Evolutionary conservation across 352 stramenopile species (phyloP), one percentile per base, ranked within the genome.

Genomic region (Phytophthora lateralis): DNA sequence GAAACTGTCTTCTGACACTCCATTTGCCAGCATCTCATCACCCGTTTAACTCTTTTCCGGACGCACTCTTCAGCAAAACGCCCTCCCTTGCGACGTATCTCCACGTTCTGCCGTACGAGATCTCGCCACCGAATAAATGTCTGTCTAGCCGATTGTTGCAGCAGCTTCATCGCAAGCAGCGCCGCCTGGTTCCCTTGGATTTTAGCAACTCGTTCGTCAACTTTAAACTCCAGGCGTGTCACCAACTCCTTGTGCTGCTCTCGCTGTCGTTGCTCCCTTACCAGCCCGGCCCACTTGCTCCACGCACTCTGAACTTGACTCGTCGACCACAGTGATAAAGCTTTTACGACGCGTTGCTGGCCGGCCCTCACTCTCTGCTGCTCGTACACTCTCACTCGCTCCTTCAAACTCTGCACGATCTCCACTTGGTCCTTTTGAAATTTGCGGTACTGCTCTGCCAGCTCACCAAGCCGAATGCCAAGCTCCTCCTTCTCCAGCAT

Each of bases 401-500:
- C 27, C 24, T 76, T 56, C 7, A 82, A 66, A 8, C 15, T 30
- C 18, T 67, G 21, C 5, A 73, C 47, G 24, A 55, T 62, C 6
- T 69, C 39, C 15, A 29, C 26, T 9, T 78, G 58, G 0, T 85
- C 63, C 0, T 47, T 51, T 6, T 88, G 61, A 8, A 86, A 60
- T 12, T 55, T 49, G 6, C 58, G 50, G 61, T 77, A 77, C 6
- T 76, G 44, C 14, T 78, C 41, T 26, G 76, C 71, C 1, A 90
- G 68, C 34, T 72, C 60, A 0, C 51, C 62, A 47, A 81, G 79
- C 8, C 75, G 57, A 14, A 81, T 56, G 3, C 55, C 62, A 11
- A 95, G 60, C 55, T 88, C 78, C n/a, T 91, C 82, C 46, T 93
- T 90, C 43, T 91, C 82, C 14, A 78, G 53, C 27, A 88, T 48